These are phyloP conservation scores for Periconia digitata DNA, from an alignment of 2,329 filamentous ascomycete species.

Conservation along the genomic window DNA sequence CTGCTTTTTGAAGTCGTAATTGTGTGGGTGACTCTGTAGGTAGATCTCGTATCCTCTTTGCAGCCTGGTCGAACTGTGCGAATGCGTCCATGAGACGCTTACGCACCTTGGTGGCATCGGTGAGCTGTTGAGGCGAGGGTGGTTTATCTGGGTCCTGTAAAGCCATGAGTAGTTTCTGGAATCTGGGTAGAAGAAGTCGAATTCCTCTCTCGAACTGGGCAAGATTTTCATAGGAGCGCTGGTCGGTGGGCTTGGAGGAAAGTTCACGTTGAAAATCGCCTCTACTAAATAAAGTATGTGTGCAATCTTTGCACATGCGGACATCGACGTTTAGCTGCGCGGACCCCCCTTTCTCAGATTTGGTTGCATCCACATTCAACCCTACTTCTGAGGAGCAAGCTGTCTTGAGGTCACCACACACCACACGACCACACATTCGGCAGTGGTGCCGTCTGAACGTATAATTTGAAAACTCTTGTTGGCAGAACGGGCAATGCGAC, in stretches of 20 bases:
- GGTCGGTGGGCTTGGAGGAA: constrained; percentile 68
- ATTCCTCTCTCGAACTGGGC: constrained; percentile 88
- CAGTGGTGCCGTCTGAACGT: constrained; percentile 94
- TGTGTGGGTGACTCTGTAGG: constrained; percentile 73
- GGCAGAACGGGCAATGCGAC: constrained; percentile 83
- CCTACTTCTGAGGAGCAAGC: constrained; percentile 83
- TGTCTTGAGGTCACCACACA: constrained; percentile 85
- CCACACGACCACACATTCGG: constrained; percentile 86
- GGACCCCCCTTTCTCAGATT: constrained; percentile 46
- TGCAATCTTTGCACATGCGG: constrained; percentile 91
- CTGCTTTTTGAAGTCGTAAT: constrained; percentile 72
- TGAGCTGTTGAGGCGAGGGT: constrained; percentile 69
- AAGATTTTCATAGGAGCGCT: constrained; percentile 80
- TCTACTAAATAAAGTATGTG: constrained; percentile 67
- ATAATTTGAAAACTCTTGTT: constrained; percentile 93
- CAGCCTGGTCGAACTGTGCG: constrained; percentile 80
- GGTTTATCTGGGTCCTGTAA: constrained; percentile 72
- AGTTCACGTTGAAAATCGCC: constrained; percentile 77
- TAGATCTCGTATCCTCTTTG: constrained; percentile 77
- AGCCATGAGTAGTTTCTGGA: constrained; percentile 73
- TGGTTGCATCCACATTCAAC: constrained; percentile 70
- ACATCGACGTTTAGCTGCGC: constrained; percentile 73
- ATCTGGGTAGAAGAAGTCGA: constrained; percentile 75
- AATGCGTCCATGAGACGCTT: constrained; percentile 88
- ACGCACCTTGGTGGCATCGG: constrained; percentile 86